Conservation (phyloP, 2,329 filamentous ascomycete genomes). For the Macroventuria anomochaeta region DNA sequence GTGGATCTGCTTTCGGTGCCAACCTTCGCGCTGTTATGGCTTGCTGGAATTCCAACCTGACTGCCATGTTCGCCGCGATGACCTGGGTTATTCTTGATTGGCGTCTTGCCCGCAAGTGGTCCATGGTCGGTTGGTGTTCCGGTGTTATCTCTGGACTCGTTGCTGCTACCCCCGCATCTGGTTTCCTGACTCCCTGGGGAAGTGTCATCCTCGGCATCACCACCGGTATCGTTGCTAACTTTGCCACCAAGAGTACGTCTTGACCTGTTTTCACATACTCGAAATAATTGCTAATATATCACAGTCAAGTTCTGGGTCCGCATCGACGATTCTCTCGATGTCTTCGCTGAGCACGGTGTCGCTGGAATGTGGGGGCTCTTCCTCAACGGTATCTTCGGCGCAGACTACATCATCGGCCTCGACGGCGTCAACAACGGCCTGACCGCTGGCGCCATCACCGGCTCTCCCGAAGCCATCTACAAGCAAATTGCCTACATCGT, state of each 20-base stretch:
- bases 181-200: slow-evolving; percentile 75
- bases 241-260: slow-evolving; percentile 81
- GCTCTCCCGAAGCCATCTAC: slow-evolving; percentile 76
- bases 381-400: slow-evolving; percentile 78
- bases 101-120: slow-evolving; percentile 94
- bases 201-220: slow-evolving; percentile 66
- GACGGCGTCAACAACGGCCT: slow-evolving; percentile 75
- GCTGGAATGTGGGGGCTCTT: slow-evolving; percentile 83
- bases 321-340: slow-evolving; percentile 86
- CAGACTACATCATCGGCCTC: slow-evolving; percentile 74
- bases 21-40: slow-evolving; percentile 95
- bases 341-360: slow-evolving; percentile 88
- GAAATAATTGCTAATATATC: slow-evolving; percentile 26
- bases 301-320: slow-evolving; percentile 75
- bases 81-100: slow-evolving; percentile 97
- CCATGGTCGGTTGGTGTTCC: slow-evolving; percentile 90
- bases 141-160: slow-evolving; percentile 87
- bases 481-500: slow-evolving; percentile 80
- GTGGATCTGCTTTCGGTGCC: slow-evolving; percentile 90
- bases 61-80: slow-evolving; percentile 88
- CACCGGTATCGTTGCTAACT: slow-evolving; percentile 76
- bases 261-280: not conserved
- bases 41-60: slow-evolving; percentile 97
- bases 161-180: slow-evolving; percentile 83
- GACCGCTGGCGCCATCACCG: slow-evolving; percentile 70